Percentiles rank a stretch among this genome's conserved stretches.
phyloP scores from a whole-genome alignment of 2,329 filamentous ascomycete genomes.

The Metarhizium humberi region DNA sequence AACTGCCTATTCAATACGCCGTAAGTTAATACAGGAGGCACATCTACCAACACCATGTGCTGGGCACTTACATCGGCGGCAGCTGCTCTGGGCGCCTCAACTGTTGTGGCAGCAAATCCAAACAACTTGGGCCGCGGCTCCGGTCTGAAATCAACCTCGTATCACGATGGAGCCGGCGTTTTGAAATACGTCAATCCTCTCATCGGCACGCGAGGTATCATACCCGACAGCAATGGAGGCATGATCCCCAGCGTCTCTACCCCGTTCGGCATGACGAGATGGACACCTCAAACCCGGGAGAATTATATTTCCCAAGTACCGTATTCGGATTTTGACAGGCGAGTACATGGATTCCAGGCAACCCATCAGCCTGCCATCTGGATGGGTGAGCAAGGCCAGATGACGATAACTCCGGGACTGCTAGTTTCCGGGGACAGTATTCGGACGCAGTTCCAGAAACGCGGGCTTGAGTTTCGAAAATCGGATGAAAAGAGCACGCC shows the following conservation, averaged over 20 bases:
- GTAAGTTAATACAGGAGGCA: background rate
- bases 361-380: slow-evolving; percentile 43
- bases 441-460: slow-evolving; percentile 26
- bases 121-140: background rate
- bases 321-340: slow-evolving; percentile 31
- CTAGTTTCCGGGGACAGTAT: slow-evolving; percentile 13
- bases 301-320: slow-evolving; percentile 41
- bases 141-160: slow-evolving; percentile 5
- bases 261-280: slow-evolving; percentile 41
- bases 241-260: slow-evolving; percentile 28
- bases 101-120: background rate
- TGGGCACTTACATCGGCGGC: background rate
- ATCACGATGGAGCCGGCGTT: slow-evolving; percentile 20
- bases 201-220: slow-evolving; percentile 21
- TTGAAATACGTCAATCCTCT: slow-evolving; percentile 23
- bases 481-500: slow-evolving; percentile 31
- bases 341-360: slow-evolving; percentile 38
- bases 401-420: slow-evolving; percentile 31
- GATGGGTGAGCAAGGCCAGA: slow-evolving; percentile 40
- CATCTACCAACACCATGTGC: background rate
- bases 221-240: slow-evolving; percentile 23
- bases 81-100: background rate
- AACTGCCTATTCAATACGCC: background rate
- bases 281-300: slow-evolving; percentile 37
- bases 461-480: slow-evolving; percentile 31